A percentile compares a stretch with the other conserved stretches of the same genome.
These are phyloP conservation scores for Eucalyptus leucophloia DNA, from an alignment of 345 rosid species.

Conservation along the genomic window DNA sequence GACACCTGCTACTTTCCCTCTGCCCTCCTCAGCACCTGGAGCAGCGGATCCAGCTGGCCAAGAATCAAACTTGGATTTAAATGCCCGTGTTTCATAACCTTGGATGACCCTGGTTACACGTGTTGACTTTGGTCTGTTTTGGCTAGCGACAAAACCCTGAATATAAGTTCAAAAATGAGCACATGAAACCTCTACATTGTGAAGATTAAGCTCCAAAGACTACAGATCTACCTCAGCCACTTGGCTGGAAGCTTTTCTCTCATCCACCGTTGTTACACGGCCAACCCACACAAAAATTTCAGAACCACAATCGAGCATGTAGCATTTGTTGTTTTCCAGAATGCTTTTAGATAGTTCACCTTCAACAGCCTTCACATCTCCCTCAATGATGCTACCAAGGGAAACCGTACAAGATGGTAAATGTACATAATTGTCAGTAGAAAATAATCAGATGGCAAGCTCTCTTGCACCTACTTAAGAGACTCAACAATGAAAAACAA, in stretches of 20 bases:
- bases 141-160: slow-evolving; percentile 71
- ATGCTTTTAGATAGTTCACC: slow-evolving; percentile 68
- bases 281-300: slow-evolving; percentile 98
- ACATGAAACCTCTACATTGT: not conserved
- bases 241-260: slow-evolving; percentile 82
- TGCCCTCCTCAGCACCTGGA: slow-evolving; percentile 86
- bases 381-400: slow-evolving; percentile 48
- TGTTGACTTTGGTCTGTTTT: slow-evolving; percentile 82
- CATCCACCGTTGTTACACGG: slow-evolving; percentile 93
- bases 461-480: not conserved
- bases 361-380: slow-evolving; percentile 47
- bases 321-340: slow-evolving; percentile 82
- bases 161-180: slow-evolving; percentile 11
- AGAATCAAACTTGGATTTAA: slow-evolving; percentile 87
- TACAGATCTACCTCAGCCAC: slow-evolving; percentile 61
- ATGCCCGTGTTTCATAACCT: slow-evolving; percentile 87
- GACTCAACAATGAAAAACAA: not conserved
- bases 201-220: not conserved
- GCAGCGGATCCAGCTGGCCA: slow-evolving; percentile 87
- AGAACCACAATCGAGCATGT: slow-evolving; percentile 72
- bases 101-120: slow-evolving; percentile 73
- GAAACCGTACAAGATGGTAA: not conserved
- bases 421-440: not conserved
- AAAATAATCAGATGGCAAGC: not conserved
- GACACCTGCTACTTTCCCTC: slow-evolving; percentile 98